These are phyloP conservation scores for Crassisporium funariophilum DNA, from an alignment of 768 basidiomycete genomes.

Conservation along the genomic window DNA sequence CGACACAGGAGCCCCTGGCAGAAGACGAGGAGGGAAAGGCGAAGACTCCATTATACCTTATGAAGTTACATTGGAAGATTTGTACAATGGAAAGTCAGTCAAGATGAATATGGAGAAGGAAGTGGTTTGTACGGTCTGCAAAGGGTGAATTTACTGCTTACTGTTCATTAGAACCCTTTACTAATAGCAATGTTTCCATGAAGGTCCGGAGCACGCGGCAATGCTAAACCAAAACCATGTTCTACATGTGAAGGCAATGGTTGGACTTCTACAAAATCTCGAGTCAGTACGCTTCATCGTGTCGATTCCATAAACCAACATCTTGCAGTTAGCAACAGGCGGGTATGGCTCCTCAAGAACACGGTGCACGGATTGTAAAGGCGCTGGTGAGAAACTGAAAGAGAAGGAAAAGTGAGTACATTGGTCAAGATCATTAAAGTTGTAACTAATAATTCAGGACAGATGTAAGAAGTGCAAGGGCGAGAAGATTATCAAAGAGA, in stretches of 20 bases:
- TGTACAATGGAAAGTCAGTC: conserved; percentile 89
- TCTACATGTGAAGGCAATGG: conserved; percentile 84
- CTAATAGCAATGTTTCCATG: conserved; percentile 4
- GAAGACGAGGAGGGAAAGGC: conserved; percentile 56
- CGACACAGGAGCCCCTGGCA: conserved; percentile 38
- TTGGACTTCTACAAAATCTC: conserved; percentile 63
- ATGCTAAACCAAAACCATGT: conserved; percentile 85
- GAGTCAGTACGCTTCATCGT: conserved; percentile 29
- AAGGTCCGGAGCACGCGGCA: conserved; percentile 81
- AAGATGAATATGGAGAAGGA: conserved; percentile 91
- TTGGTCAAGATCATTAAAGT: conserved; percentile 4
- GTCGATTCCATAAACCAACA: background rate
- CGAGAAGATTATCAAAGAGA: conserved; percentile 79
- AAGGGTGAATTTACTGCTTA: conserved; percentile 56
- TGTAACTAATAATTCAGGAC: background rate
- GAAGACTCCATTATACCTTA: conserved; percentile 78
- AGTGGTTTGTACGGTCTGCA: conserved; percentile 74
- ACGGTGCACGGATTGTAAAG: conserved; percentile 70
- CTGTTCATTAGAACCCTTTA: background rate
- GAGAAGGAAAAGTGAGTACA: conserved; percentile 80
- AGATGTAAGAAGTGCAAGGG: conserved; percentile 98
- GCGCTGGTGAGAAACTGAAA: conserved; percentile 67
- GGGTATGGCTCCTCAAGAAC: conserved; percentile 47
- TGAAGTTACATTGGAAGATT: conserved; percentile 87
- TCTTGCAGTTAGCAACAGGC: conserved; percentile 20